Evolutionary conservation across 2,329 filamentous ascomycete genomes (phyloP).

Genomic region (Alternaria ethzedia): DNA sequence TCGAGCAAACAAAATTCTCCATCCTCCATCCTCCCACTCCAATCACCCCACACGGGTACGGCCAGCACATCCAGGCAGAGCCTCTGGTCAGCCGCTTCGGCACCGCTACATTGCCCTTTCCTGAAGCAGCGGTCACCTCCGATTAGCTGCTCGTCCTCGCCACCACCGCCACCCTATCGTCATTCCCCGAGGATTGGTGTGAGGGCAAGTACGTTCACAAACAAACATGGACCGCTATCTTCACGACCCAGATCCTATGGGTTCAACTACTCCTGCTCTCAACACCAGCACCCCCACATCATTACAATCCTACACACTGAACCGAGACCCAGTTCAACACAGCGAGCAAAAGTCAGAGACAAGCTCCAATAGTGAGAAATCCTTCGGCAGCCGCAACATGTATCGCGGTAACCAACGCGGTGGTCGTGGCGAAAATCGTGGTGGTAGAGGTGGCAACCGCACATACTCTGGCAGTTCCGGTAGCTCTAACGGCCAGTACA

Average conservation of each 20-base stretch:
- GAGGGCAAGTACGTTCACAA: slow-evolving; percentile 6
- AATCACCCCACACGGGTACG: background rate
- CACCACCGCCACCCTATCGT: background rate
- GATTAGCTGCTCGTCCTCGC: background rate
- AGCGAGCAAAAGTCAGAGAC: slow-evolving; percentile 6
- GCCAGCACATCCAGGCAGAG: background rate
- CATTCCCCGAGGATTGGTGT: background rate
- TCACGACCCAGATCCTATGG: background rate
- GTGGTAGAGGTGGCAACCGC: slow-evolving; percentile 10
- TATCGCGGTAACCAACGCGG: slow-evolving; percentile 6
- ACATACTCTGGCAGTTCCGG: slow-evolving; percentile 24
- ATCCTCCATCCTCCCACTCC: background rate
- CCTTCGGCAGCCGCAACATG: slow-evolving; percentile 14
- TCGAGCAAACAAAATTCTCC: slow-evolving; percentile 3
- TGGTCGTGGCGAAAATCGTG: slow-evolving; percentile 9
- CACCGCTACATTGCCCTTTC: slow-evolving; percentile 7
- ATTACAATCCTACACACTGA: background rate
- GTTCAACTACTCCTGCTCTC: slow-evolving; percentile 5
- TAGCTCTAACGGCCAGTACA: slow-evolving; percentile 13
- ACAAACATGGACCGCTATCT: slow-evolving; percentile 6
- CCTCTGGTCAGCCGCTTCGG: background rate
- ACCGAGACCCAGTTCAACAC: background rate
- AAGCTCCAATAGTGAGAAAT: slow-evolving; percentile 2
- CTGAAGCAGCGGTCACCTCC: slow-evolving; percentile 14
- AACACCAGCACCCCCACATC: background rate